A percentile compares a stretch with the other conserved stretches of the same genome.
phyloP scores from a whole-genome alignment of 2,329 filamentous ascomycete species.

The Penicillium sp. region DNA sequence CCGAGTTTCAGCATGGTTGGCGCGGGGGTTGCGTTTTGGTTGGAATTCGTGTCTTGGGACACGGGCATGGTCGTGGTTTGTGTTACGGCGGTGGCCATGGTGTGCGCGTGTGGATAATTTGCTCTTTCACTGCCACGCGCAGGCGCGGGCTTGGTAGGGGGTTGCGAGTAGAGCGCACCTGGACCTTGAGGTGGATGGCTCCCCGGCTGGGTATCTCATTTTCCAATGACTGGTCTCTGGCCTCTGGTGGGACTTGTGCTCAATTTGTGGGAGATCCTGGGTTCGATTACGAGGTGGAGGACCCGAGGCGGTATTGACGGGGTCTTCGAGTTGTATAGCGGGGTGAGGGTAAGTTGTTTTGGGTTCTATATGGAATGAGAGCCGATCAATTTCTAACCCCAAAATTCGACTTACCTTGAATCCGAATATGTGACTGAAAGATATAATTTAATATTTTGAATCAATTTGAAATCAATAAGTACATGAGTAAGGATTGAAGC shows the following conservation, averaged over 20 bases:
- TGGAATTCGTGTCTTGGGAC: not conserved
- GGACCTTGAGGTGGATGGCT: slow-evolving; percentile 23
- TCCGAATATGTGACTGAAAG: not conserved
- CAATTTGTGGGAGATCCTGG: not conserved
- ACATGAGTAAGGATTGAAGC: not conserved
- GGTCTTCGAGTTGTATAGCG: not conserved
- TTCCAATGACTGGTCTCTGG: slow-evolving; percentile 23
- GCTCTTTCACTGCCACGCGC: slow-evolving; percentile 21
- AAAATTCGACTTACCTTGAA: not conserved
- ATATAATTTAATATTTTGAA: not conserved
- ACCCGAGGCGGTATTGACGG: not conserved
- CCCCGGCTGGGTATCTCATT: slow-evolving; percentile 31
- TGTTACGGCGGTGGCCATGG: slow-evolving; percentile 11
- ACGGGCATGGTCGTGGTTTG: slow-evolving; percentile 13
- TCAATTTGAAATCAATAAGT: not conserved
- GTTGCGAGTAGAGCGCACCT: slow-evolving; percentile 19
- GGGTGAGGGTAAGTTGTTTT: not conserved
- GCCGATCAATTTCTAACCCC: not conserved
- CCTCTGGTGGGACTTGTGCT: slow-evolving; percentile 2
- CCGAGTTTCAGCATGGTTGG: slow-evolving; percentile 15
- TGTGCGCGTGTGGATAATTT: not conserved
- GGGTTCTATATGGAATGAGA: not conserved
- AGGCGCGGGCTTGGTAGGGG: slow-evolving; percentile 7
- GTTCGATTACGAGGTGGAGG: not conserved
- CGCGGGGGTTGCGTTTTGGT: slow-evolving; percentile 5